Conservation (phyloP, 2,329 filamentous ascomycete genomes). For the Fusarium falciforme region DNA sequence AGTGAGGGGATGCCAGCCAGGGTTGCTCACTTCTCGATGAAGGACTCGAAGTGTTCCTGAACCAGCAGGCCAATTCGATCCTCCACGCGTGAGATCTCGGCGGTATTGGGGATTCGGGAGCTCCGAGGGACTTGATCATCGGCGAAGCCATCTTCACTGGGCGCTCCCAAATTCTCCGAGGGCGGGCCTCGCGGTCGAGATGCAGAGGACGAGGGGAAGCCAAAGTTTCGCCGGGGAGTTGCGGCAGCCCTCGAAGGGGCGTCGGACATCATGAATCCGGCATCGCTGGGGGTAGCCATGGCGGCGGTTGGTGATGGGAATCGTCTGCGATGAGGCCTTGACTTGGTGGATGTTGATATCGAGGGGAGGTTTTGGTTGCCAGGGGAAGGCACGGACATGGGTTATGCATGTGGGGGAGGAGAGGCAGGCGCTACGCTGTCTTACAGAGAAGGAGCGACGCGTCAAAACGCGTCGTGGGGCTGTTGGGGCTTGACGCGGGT, state of each 20-base stretch:
- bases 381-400: slow-evolving; percentile 31
- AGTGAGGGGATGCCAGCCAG: background rate
- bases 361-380: slow-evolving; percentile 39
- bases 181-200: slow-evolving; percentile 68
- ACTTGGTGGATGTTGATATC: slow-evolving; percentile 19
- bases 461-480: slow-evolving; percentile 47
- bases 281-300: slow-evolving; percentile 67
- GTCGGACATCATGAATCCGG: slow-evolving; percentile 69
- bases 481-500: slow-evolving; percentile 45
- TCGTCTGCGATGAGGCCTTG: slow-evolving; percentile 1
- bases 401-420: slow-evolving; percentile 19
- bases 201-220: slow-evolving; percentile 63
- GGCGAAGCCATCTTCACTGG: slow-evolving; percentile 73
- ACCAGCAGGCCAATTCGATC: slow-evolving; percentile 81
- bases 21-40: slow-evolving; percentile 75
- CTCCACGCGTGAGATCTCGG: slow-evolving; percentile 76
- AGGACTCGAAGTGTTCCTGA: slow-evolving; percentile 81
- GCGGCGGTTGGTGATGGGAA: slow-evolving; percentile 1
- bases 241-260: slow-evolving; percentile 56
- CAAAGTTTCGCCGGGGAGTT: slow-evolving; percentile 57
- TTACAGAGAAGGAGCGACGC: slow-evolving; percentile 37
- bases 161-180: slow-evolving; percentile 69
- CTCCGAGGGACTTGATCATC: slow-evolving; percentile 71
- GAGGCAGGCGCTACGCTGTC: background rate
- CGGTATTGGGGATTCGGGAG: slow-evolving; percentile 59